Evolutionary conservation across 371 early-diverging fungal species (phyloP).

Genomic region (Mucor velutinosus): DNA sequence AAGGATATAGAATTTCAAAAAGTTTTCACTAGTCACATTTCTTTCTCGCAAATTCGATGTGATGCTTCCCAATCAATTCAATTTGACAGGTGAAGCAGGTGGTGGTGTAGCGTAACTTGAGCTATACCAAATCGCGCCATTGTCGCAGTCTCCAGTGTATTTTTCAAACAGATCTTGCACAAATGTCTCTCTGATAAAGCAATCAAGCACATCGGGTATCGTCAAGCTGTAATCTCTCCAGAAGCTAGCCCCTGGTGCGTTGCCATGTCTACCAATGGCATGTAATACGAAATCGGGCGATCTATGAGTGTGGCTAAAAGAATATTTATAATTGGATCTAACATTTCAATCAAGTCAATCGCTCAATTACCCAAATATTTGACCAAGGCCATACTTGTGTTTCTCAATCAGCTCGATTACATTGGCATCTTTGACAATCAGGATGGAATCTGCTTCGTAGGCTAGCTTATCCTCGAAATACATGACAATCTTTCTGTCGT

Average conservation of each 20-base stretch:
- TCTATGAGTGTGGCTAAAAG: slow-evolving; percentile 34
- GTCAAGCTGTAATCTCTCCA: slow-evolving; percentile 50
- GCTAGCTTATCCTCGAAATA: slow-evolving; percentile 42
- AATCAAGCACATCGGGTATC: slow-evolving; percentile 38
- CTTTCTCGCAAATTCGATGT: slow-evolving; percentile 30
- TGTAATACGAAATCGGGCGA: slow-evolving; percentile 46
- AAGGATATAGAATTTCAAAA: slow-evolving; percentile 15
- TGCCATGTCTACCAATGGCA: slow-evolving; percentile 45
- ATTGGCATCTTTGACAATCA: slow-evolving; percentile 36
- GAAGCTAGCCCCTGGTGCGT: slow-evolving; percentile 40
- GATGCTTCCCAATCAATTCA: neutral
- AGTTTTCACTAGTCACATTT: slow-evolving; percentile 24
- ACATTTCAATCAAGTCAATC: neutral
- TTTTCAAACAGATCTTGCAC: slow-evolving; percentile 41
- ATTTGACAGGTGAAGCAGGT: neutral
- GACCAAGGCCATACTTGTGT: slow-evolving; percentile 51
- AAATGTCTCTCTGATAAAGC: slow-evolving; percentile 51
- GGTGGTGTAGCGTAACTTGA: neutral
- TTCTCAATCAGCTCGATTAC: slow-evolving; percentile 42
- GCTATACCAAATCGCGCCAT: slow-evolving; percentile 23
- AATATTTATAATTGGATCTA: neutral
- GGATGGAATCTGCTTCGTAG: slow-evolving; percentile 48
- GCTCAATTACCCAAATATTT: slow-evolving; percentile 43
- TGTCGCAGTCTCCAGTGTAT: slow-evolving; percentile 10
- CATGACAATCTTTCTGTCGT: slow-evolving; percentile 44